These are phyloP conservation scores for Beta lomatogona DNA, from an alignment of 179 eudicot genomes.

Conservation along the genomic window DNA sequence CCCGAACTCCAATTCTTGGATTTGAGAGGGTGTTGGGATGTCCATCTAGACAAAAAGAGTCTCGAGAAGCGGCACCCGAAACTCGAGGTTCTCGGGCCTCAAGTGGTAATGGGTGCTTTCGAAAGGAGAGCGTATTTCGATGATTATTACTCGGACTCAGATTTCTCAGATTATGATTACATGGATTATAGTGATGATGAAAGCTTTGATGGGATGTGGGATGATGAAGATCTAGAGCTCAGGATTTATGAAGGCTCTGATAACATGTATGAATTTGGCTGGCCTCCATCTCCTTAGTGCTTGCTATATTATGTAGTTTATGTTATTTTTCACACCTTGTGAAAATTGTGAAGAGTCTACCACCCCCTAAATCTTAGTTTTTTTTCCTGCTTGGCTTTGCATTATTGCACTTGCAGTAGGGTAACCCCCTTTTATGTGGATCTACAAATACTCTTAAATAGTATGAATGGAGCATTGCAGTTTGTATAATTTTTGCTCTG, in stretches of 20 bases:
- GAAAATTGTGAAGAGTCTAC: slow-evolving; percentile 21
- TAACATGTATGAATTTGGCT: slow-evolving; percentile 48
- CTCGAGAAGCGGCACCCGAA: slow-evolving; percentile 52
- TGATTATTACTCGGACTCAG: slow-evolving; percentile 59
- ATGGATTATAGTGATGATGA: slow-evolving; percentile 52
- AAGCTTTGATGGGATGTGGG: slow-evolving; percentile 61
- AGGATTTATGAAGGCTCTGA: slow-evolving; percentile 53
- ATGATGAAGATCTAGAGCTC: slow-evolving; percentile 54
- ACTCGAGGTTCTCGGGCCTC: slow-evolving; percentile 61
- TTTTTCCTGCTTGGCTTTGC: slow-evolving; percentile 18
- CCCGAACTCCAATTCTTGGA: slow-evolving; percentile 61
- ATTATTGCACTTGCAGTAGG: neutral
- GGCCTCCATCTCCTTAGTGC: slow-evolving; percentile 72
- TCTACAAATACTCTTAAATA: slow-evolving; percentile 5
- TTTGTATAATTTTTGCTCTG: slow-evolving; percentile 18
- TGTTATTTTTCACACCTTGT: slow-evolving; percentile 27
- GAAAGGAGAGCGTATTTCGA: slow-evolving; percentile 37
- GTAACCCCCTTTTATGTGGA: slow-evolving; percentile 19
- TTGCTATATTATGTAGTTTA: neutral
- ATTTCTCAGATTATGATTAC: slow-evolving; percentile 58
- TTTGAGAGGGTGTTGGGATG: slow-evolving; percentile 80
- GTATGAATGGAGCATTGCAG: slow-evolving; percentile 30
- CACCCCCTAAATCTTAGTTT: neutral
- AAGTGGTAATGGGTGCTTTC: slow-evolving; percentile 47
- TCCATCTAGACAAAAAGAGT: slow-evolving; percentile 53